Conservation (phyloP, 257 asterid species). For the Sherardia arvensis region DNA sequence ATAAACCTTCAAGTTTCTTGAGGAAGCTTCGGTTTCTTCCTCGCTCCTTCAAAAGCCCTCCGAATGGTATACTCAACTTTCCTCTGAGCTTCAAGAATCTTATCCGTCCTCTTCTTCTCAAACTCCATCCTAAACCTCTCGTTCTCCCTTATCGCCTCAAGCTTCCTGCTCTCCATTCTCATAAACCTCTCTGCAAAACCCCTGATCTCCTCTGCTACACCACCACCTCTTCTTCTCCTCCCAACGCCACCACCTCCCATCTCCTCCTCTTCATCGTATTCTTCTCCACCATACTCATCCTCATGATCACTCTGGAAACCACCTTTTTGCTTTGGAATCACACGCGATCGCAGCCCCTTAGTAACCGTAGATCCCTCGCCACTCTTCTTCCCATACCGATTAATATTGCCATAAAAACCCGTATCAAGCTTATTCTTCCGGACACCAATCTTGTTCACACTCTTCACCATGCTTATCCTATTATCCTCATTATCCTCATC, state of each 20-base stretch:
- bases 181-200: slow-evolving; percentile 70
- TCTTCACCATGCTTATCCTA: slow-evolving; percentile 39
- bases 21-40: slow-evolving; percentile 45
- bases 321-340: slow-evolving; percentile 29
- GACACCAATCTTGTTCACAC: slow-evolving; percentile 43
- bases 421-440: slow-evolving; percentile 21
- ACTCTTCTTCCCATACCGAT: slow-evolving; percentile 1
- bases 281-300: slow-evolving; percentile 17
- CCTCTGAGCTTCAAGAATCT: slow-evolving; percentile 71
- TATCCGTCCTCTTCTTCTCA: slow-evolving; percentile 84
- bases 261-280: slow-evolving; percentile 23
- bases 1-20: slow-evolving; percentile 31
- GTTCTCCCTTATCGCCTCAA: slow-evolving; percentile 69
- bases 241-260: slow-evolving; percentile 16
- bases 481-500: too few species aligned
- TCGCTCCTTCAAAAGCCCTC: slow-evolving; percentile 43
- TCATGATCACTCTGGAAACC: slow-evolving; percentile 25
- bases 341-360: slow-evolving; percentile 24
- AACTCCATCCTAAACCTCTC: slow-evolving; percentile 63
- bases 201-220: slow-evolving; percentile 52
- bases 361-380: slow-evolving; percentile 7
- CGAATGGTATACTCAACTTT: slow-evolving; percentile 56
- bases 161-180: slow-evolving; percentile 72
- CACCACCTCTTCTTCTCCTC: slow-evolving; percentile 19
- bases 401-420: slow-evolving; percentile 8